These are phyloP conservation scores for Plasmopara halstedii DNA, from an alignment of 352 stramenopile genomes.

Conservation along the genomic window DNA sequence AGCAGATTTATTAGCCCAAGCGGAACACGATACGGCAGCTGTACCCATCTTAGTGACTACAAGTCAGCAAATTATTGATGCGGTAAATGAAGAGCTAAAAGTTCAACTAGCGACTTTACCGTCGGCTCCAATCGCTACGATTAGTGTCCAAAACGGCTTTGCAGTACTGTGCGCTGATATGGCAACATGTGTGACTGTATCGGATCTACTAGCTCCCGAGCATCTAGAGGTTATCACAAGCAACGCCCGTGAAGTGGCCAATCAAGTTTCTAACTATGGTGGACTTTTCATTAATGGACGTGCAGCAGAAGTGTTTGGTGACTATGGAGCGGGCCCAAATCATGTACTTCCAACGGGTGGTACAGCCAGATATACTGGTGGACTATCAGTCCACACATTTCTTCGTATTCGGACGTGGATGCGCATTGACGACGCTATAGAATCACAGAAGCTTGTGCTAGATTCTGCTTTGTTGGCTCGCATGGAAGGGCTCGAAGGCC, in stretches of 20 bases:
- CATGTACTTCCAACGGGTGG: constrained; percentile 97
- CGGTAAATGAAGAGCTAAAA: constrained; percentile 83
- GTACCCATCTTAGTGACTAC: constrained; percentile 95
- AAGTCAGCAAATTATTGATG: constrained; percentile 76
- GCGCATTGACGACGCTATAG: constrained; percentile 89
- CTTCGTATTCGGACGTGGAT: constrained; percentile 97
- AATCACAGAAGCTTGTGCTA: constrained; percentile 82
- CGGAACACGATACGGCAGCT: constrained; percentile 97
- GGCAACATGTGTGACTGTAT: constrained; percentile 69
- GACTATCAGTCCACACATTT: constrained; percentile 97
- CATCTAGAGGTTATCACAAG: constrained; percentile 90
- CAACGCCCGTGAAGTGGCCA: constrained; percentile 82
- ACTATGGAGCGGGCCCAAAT: constrained; percentile 98
- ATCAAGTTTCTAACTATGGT: constrained; percentile 68
- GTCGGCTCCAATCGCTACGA: constrained; percentile 47
- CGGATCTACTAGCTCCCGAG: constrained; percentile 75
- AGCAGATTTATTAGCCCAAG: constrained; percentile 74
- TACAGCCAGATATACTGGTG: constrained; percentile 96
- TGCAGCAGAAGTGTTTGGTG: constrained; percentile 93
- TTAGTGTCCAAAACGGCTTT: constrained; percentile 73
- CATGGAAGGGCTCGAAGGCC: constrained; percentile 79
- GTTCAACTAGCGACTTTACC: constrained; percentile 71
- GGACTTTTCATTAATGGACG: constrained; percentile 94
- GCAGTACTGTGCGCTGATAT: constrained; percentile 69
- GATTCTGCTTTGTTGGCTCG: constrained; percentile 93